Evolutionary conservation across 306 rosid genomes (phyloP), one percentile per base, ranked within the genome.

Genomic region (Prunus campanulata): DNA sequence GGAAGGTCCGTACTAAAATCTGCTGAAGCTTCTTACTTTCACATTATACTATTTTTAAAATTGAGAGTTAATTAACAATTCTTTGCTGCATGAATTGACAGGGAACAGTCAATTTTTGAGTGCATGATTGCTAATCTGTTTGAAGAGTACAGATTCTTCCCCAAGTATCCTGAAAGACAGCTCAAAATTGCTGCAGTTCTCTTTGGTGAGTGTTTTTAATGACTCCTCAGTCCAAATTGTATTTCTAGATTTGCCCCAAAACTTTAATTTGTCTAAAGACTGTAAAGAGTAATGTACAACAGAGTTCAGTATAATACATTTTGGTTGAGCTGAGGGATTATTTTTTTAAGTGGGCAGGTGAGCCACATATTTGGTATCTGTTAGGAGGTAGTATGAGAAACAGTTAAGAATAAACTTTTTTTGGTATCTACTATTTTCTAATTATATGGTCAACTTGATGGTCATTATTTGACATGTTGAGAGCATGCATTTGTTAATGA

Each of bases 91-190:
- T 72, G 74, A 42, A 66, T 49, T 80, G 83, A 47, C 97, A 96
- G 99, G 96, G 98, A 96, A 81, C 87, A 88, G 54, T 80, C 76
- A 75, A 89, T 96, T 72, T 96, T 91, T 63, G 98, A 88, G 46
- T 96, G 97, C 87, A 96, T 96, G 99, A 90, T 90, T 32, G 93
- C 90, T 8, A 96, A 96, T 88, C 87, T 93, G 77, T 96, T 93
- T 66, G 99, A 96, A 82, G 98, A 96, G 89, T 96, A 90, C 81
- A 86, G 89, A 66, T 96, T 96, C 87, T 96, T 92, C 72, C 96
- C 96, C 15, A 96, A 91, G 87, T 96, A 96, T 85, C 99, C 99
- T 64, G 99, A 96, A 83, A 87, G 86, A 85, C 99, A 96, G 81
- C 93, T 96, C 63, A 88, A 83, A 90, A 89, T 96, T 82, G 98